Conservation (phyloP, 192 early-diverging fungal genomes). For the Coemansia sp. region DNA sequence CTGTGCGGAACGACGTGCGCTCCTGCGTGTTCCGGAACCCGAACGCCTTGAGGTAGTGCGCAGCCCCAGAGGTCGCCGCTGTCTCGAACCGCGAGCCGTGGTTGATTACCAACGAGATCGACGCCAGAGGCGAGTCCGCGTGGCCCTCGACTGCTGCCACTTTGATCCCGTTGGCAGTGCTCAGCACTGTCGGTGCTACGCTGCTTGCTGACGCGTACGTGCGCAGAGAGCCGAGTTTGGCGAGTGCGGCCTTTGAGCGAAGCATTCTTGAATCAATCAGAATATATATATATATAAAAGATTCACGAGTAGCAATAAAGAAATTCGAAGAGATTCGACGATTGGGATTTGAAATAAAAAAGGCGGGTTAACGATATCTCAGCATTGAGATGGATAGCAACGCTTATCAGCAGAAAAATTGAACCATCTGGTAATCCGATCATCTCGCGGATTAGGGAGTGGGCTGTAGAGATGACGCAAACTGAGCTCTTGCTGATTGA, state of each 20-base stretch:
- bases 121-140: constrained; percentile 63
- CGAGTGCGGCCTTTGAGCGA: constrained; percentile 20
- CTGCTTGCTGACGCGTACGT: constrained; percentile 42
- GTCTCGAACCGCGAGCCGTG: constrained; percentile 87
- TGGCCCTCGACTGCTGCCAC: constrained; percentile 29
- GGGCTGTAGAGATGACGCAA: too few relatives aligned
- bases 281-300: background rate
- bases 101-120: constrained; percentile 84
- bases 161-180: constrained; percentile 51
- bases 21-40: constrained; percentile 83
- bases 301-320: background rate
- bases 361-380: background rate
- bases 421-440: constrained; percentile 10
- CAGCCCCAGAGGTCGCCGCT: constrained; percentile 73
- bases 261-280: constrained; percentile 18
- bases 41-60: constrained; percentile 90
- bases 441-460: background rate
- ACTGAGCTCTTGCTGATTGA: too few relatives aligned
- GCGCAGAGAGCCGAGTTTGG: constrained; percentile 26
- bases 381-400: background rate
- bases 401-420: constrained; percentile 9
- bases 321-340: background rate
- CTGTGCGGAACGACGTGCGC: constrained; percentile 82
- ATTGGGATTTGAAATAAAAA: background rate
- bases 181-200: constrained; percentile 16